These are phyloP conservation scores for Brassica napus DNA, from an alignment of 345 rosid genomes.

Conservation along the genomic window DNA sequence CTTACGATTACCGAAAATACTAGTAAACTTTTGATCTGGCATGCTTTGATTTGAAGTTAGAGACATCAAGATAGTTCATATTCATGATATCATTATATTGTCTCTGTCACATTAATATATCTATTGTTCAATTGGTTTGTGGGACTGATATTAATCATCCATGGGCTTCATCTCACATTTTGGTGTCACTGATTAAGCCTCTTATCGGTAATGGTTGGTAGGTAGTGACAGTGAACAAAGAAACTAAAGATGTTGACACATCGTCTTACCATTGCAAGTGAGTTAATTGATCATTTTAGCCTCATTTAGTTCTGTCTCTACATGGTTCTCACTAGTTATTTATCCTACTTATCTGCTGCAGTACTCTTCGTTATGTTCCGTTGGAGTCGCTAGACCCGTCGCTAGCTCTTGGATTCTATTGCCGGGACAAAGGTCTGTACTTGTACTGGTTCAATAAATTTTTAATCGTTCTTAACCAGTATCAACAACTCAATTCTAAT, in stretches of 20 bases:
- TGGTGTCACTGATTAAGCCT: slow-evolving; percentile 14
- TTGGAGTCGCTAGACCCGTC: slow-evolving; percentile 84
- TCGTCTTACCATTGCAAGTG: slow-evolving; percentile 87
- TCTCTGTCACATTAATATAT: not conserved
- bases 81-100: not conserved
- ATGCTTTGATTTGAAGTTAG: not conserved
- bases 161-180: slow-evolving; percentile 17
- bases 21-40: not conserved
- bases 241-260: slow-evolving; percentile 66
- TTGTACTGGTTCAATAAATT: not conserved
- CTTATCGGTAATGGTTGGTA: slow-evolving; percentile 26
- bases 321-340: not conserved
- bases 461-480: not conserved
- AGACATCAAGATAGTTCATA: not conserved
- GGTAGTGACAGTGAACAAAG: slow-evolving; percentile 60
- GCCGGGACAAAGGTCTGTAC: slow-evolving; percentile 71
- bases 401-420: slow-evolving; percentile 87
- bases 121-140: not conserved
- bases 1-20: not conserved
- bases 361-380: slow-evolving; percentile 60
- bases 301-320: not conserved
- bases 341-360: slow-evolving; percentile 33
- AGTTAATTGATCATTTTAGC: slow-evolving; percentile 26
- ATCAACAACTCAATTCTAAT: not conserved
- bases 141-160: slow-evolving; percentile 22